phyloP scores from a whole-genome alignment of 163 green algal genomes.

The Coccomyxa subellipsoidea region DNA sequence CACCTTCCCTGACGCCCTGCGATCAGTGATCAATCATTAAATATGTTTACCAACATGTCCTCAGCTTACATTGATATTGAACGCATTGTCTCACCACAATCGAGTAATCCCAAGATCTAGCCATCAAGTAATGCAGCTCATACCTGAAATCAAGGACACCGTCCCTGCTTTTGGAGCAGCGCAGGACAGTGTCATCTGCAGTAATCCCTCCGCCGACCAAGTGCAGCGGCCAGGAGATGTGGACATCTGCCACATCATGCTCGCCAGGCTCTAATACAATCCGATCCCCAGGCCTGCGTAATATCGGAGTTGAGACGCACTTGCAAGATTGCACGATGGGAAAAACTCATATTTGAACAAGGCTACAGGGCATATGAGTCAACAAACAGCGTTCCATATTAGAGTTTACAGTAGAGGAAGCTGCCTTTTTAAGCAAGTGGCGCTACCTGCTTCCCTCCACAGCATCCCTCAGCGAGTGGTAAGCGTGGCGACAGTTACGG shows the following conservation, averaged over 20 bases:
- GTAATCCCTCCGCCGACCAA: background rate
- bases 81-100: too few relatives aligned
- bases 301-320: background rate
- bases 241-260: conserved; percentile 1
- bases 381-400: too few relatives aligned
- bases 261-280: conserved; percentile 6
- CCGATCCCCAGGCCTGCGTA: background rate
- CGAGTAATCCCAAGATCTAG: too few relatives aligned
- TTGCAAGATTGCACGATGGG: background rate
- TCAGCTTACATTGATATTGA: too few relatives aligned
- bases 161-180: background rate
- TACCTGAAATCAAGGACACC: background rate
- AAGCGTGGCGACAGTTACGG: background rate
- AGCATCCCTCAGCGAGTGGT: background rate
- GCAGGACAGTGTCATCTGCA: background rate
- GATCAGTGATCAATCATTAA: background rate
- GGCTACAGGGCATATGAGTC: too few relatives aligned
- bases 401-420: too few relatives aligned
- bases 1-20: conserved; percentile 10
- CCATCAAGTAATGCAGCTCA: too few relatives aligned
- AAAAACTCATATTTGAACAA: background rate
- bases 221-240: conserved; percentile 11
- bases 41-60: too few relatives aligned
- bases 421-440: background rate
- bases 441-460: conserved; percentile 4